Conservation (phyloP, 2,329 filamentous ascomycete species). For the Blumeriella jaapii region DNA sequence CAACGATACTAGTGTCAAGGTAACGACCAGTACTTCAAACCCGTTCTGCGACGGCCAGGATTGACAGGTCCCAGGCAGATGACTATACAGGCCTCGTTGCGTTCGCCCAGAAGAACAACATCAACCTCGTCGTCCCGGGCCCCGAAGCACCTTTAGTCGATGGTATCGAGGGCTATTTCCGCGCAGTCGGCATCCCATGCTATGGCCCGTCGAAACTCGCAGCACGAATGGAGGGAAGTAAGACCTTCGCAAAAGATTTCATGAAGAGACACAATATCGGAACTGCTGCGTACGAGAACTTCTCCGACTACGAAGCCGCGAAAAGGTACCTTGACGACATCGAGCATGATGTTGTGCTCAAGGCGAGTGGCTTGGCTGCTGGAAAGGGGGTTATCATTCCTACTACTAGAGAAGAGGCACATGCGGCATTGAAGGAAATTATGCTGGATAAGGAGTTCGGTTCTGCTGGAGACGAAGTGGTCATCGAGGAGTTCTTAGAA, state of each 20-base stretch:
- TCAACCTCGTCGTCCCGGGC: constrained; percentile 81
- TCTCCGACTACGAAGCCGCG: constrained; percentile 64
- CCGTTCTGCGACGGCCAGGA: not conserved
- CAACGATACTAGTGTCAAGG: constrained; percentile 54
- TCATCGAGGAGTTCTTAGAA: constrained; percentile 87
- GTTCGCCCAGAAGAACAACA: constrained; percentile 58
- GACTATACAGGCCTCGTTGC: constrained; percentile 67
- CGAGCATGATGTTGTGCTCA: constrained; percentile 74
- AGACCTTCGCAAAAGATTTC: constrained; percentile 95
- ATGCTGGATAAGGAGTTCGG: constrained; percentile 88
- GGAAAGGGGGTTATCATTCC: constrained; percentile 82
- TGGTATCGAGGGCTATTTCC: constrained; percentile 78
- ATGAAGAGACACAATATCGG: constrained; percentile 88
- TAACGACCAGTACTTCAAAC: not conserved
- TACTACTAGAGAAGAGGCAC: constrained; percentile 67
- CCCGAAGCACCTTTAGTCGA: constrained; percentile 91
- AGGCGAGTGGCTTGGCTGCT: constrained; percentile 81
- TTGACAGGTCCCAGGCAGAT: too few species aligned
- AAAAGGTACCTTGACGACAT: constrained; percentile 62
- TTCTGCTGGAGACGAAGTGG: constrained; percentile 70
- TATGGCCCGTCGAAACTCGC: constrained; percentile 82
- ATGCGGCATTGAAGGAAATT: constrained; percentile 70
- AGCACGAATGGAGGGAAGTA: constrained; percentile 87
- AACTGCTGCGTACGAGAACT: constrained; percentile 85
- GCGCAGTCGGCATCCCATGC: constrained; percentile 33